These are phyloP conservation scores for Plasmodium yoelii DNA, from an alignment of 169 alveolate species.

Conservation along the genomic window DNA sequence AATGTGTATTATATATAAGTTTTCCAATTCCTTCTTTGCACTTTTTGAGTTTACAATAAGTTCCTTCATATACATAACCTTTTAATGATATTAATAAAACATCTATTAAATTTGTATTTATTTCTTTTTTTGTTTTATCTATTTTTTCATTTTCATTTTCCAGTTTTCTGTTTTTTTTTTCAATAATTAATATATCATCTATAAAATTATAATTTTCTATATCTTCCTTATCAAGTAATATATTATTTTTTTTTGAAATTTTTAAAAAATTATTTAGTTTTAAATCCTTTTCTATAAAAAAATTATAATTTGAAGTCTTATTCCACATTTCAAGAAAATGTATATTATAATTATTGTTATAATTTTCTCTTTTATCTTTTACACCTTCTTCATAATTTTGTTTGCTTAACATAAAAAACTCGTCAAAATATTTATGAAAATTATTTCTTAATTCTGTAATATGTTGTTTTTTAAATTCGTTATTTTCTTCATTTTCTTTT, in stretches of 20 bases:
- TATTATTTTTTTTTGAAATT: constrained; percentile 59
- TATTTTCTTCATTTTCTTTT: constrained; percentile 18
- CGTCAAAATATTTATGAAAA: constrained; percentile 50
- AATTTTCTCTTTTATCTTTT: constrained; percentile 46
- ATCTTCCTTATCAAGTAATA: constrained; percentile 39
- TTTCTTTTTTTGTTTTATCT: constrained; percentile 11
- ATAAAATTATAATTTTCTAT: constrained; percentile 45
- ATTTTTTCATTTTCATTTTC: neutral
- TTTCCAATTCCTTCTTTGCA: constrained; percentile 74
- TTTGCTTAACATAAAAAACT: constrained; percentile 50
- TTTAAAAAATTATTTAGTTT: constrained; percentile 66
- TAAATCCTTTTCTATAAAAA: constrained; percentile 61
- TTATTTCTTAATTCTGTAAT: constrained; percentile 41
- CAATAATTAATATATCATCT: constrained; percentile 67
- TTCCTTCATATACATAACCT: constrained; percentile 69
- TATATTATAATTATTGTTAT: constrained; percentile 39
- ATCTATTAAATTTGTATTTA: constrained; percentile 24
- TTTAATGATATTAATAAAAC: constrained; percentile 70
- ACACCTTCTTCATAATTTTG: constrained; percentile 66
- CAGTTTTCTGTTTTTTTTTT: constrained; percentile 1
- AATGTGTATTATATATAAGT: constrained; percentile 36
- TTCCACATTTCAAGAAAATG: constrained; percentile 46
- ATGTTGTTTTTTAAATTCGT: constrained; percentile 8
- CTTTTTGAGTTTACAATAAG: constrained; percentile 48
- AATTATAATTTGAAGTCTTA: constrained; percentile 41